phyloP scores from a whole-genome alignment of 768 basidiomycete species.

The Suillus subluteus region DNA sequence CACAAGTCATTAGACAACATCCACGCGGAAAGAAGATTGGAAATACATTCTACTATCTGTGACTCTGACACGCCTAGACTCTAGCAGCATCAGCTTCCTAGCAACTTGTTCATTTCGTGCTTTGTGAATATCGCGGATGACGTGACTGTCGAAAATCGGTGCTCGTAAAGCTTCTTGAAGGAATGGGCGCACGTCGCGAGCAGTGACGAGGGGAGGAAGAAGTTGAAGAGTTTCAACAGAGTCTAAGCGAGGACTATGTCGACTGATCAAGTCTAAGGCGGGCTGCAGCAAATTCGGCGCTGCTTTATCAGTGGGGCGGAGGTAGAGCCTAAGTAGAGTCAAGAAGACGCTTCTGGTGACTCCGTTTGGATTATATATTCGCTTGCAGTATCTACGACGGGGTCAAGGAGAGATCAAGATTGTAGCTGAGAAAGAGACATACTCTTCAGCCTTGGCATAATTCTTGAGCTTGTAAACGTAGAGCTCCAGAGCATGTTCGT shows the following conservation, averaged over 20 bases:
- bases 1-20: constrained; percentile 7
- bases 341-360: constrained; percentile 74
- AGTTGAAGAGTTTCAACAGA: constrained; percentile 81
- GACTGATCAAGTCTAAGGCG: constrained; percentile 85
- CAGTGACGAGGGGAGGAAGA: constrained; percentile 87
- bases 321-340: constrained; percentile 84
- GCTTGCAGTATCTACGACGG: constrained; percentile 81
- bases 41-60: constrained; percentile 92
- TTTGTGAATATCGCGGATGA: constrained; percentile 71
- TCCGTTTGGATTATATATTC: constrained; percentile 63
- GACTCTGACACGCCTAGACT: constrained; percentile 83
- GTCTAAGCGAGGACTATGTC: constrained; percentile 83
- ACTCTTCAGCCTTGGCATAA: constrained; percentile 90
- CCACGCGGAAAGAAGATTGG: constrained; percentile 14
- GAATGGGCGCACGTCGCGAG: constrained; percentile 79
- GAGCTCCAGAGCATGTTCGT: constrained; percentile 92
- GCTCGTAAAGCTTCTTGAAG: constrained; percentile 69
- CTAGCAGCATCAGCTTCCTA: constrained; percentile 70
- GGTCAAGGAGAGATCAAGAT: constrained; percentile 5
- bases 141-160: constrained; percentile 68
- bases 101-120: constrained; percentile 81
- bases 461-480: constrained; percentile 90
- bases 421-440: constrained; percentile 27
- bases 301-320: constrained; percentile 64
- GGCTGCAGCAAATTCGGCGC: constrained; percentile 68